Conservation (phyloP, 352 stramenopile species). For the Globisporangium paddicum region DNA sequence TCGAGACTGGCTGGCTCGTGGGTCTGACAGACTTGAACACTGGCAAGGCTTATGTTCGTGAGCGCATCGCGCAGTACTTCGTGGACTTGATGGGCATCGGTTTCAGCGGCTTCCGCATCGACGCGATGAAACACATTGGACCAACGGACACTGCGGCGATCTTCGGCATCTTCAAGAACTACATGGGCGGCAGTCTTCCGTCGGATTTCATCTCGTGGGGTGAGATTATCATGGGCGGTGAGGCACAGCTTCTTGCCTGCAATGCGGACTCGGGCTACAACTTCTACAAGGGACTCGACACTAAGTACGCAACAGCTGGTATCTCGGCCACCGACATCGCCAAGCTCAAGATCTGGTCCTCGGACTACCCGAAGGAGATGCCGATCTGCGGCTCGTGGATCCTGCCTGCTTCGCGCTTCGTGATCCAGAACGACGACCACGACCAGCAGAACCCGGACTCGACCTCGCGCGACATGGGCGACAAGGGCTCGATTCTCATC, state of each 20-base stretch:
- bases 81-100: slow-evolving; percentile 64
- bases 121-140: slow-evolving; percentile 62
- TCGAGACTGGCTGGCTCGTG: slow-evolving; percentile 1
- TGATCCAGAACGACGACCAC: slow-evolving; percentile 75
- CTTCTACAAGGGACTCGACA: slow-evolving; percentile 54
- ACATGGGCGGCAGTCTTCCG: slow-evolving; percentile 54
- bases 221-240: slow-evolving; percentile 27
- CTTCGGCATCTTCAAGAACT: slow-evolving; percentile 17
- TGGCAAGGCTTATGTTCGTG: slow-evolving; percentile 44
- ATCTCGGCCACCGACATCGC: slow-evolving; percentile 45
- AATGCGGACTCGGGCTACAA: slow-evolving; percentile 53
- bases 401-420: slow-evolving; percentile 48
- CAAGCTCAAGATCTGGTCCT: slow-evolving; percentile 81
- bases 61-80: slow-evolving; percentile 70
- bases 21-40: slow-evolving; percentile 35
- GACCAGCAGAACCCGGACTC: slow-evolving; percentile 60
- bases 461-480: slow-evolving; percentile 46
- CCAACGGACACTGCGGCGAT: slow-evolving; percentile 48
- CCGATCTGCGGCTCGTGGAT: slow-evolving; percentile 63
- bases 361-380: slow-evolving; percentile 55
- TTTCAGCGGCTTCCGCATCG: slow-evolving; percentile 61
- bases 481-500: slow-evolving; percentile 49
- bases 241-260: slow-evolving; percentile 40
- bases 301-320: slow-evolving; percentile 32
- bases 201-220: slow-evolving; percentile 62